Conservation (phyloP, 352 stramenopile species). For the Saprolegnia diclina region DNA sequence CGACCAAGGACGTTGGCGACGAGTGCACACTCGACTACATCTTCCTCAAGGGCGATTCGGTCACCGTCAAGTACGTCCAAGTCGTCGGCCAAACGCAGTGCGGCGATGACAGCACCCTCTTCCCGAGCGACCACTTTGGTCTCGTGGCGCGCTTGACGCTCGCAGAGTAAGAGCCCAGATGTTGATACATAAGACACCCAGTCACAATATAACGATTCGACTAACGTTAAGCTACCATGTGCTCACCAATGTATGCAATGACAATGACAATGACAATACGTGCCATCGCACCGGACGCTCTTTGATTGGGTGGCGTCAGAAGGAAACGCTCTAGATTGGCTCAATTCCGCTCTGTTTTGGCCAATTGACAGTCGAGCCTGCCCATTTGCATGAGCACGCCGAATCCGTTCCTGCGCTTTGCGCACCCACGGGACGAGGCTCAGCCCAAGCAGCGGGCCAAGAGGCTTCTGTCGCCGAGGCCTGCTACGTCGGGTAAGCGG, state of each 20-base stretch:
- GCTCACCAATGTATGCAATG: neutral
- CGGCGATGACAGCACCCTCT: neutral
- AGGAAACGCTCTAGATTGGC: too few species aligned
- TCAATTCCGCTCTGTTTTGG: too few species aligned
- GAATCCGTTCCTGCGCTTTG: neutral
- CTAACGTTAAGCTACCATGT: neutral
- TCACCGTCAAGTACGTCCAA: neutral
- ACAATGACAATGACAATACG: too few species aligned
- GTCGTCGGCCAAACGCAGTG: neutral
- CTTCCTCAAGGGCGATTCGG: conserved; percentile 2
- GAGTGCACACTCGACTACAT: conserved; percentile 12
- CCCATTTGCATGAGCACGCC: neutral
- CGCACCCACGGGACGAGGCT: neutral
- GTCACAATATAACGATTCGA: neutral
- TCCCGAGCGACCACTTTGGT: conserved; percentile 15
- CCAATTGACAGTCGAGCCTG: neutral
- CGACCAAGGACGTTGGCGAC: conserved; percentile 10
- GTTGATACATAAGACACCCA: neutral
- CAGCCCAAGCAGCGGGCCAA: neutral
- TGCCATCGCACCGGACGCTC: too few species aligned
- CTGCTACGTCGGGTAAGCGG: neutral
- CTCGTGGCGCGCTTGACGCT: neutral
- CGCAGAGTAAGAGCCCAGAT: neutral
- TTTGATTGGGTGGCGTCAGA: too few species aligned
- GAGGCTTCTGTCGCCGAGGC: too few species aligned